Base-by-base conservation (phyloP, 495 filamentous ascomycete species). In the Penicillium paxilli region DNA sequence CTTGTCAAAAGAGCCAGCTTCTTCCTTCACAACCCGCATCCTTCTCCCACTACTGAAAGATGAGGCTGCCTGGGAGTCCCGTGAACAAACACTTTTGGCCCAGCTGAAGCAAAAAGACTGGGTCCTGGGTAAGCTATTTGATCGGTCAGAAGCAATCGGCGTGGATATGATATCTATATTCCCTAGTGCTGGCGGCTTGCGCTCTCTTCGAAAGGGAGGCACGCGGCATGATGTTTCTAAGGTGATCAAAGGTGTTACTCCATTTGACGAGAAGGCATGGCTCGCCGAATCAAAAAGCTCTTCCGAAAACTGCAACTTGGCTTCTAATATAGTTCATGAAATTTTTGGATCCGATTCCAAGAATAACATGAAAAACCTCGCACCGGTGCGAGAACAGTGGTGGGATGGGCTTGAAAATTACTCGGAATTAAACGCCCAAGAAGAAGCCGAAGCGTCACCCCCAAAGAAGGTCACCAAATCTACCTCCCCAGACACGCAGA, bases 21-120 rank as follows among this genome's bases (percentile, higher is more conserved):
- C 76, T 4, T 65, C 71, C 3, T 59, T 88, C 12, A 84, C 83
- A 11, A 78, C 73, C 19, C 76, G 86, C 23, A 74, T 96, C 11
- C 75, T 90, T 17, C 62, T 94, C 20, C 91, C 91, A 24, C 69
- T 92, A 32, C 65, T 94, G 40, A 77, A 75, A 47, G 81, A 82
- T 38, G 82, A 74, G 81, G 52, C 75, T 75, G 55, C 66, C 59
- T 44, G 78, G 79, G 47, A 75, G 66, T 49, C 67, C 65, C 50
- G 81, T 81, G 67, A 77, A 79, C 40, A 68, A 72, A 71, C 74
- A 24, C 78, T 96, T 1, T 58, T 86, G 21, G 66, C 78, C 7
- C 75, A 77, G 21, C 61, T 96, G 9, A 78, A 76, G 52, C 85
- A 92, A 28, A 96, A 96, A 69, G 92, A 96, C 67, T 81, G 75